A percentile compares a stretch with the other conserved stretches of the same genome.
Conservation (phyloP, 2,329 filamentous ascomycete species). For the Trichoderma citrinoviride region DNA sequence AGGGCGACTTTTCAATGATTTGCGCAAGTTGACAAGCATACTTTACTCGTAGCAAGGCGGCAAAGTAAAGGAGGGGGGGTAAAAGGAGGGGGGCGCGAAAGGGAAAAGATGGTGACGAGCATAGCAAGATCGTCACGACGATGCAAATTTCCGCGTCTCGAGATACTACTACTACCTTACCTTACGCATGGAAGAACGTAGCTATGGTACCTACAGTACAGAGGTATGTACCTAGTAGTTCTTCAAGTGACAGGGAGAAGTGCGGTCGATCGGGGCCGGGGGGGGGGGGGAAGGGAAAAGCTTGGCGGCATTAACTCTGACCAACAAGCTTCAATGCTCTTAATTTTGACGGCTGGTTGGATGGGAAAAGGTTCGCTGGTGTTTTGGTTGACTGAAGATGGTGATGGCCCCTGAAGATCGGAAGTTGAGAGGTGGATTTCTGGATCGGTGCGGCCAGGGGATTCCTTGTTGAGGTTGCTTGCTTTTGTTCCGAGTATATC, state of each 20-base stretch:
- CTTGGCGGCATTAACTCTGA: constrained; percentile 6
- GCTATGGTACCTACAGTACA: no score
- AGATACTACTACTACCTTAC: no score
- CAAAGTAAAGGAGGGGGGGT: neutral
- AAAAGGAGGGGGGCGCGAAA: no score
- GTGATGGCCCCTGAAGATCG: constrained; percentile 26
- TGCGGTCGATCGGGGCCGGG: neutral
- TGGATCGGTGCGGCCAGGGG: neutral
- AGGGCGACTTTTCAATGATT: no score
- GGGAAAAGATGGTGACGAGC: neutral
- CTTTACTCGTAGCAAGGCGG: no score
- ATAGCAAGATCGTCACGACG: constrained; percentile 28
- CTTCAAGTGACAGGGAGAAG: constrained; percentile 11
- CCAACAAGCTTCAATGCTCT: neutral
- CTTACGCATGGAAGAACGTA: no score
- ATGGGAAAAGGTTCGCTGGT: neutral
- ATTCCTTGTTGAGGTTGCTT: neutral
- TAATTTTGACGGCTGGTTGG: no score
- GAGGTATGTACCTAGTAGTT: neutral
- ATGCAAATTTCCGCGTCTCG: constrained; percentile 31
- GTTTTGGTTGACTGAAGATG: neutral
- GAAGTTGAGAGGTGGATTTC: neutral
- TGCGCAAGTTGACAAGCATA: no score
- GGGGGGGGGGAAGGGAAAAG: neutral
- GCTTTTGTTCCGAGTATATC: neutral